Base-by-base conservation (phyloP, 1,284 basidiomycete species). In the Acaromyces ingoldii region DNA sequence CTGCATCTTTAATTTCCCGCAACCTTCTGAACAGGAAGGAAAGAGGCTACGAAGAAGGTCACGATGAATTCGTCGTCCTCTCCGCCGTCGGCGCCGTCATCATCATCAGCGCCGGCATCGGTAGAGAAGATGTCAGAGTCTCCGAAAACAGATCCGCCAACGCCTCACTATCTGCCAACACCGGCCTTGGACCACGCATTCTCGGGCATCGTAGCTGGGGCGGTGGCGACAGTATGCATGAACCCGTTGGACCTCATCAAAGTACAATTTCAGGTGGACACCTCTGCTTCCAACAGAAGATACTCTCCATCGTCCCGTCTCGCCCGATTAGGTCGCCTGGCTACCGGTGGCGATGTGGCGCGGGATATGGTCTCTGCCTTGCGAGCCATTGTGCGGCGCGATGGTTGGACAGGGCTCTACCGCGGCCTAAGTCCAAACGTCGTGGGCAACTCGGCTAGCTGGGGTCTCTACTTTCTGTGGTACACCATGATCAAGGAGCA, bases 391-490 rank as follows among this genome's bases (percentile, higher is more conserved):
- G 84, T 89, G 29, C 79, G 78, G 28, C 78, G 80, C 31, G 84
- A 90, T 58, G 92, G 93, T 6, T 87, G 84, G 84, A 81, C 78
- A 60, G 93, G 92, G 0, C 79, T 98, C 45, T 97, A 97, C 76
- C 83, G 93, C 55, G 93, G 93, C 10, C 79, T 98, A 25, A 83
- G 84, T 2, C 85, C 92, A 1, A 99, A 98, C 72, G 82, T 97
- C 39, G 88, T 89, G 0, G 93, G 95, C 17, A 97, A 97, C 67
- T 91, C 92, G n/a, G 85, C 87, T 5, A 92, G 89, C 66, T 98
- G 93, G 93, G 93, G 95, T 0, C 78, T 96, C 28, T 98, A 99
- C 77, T 98, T 98, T 78, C 82, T 96, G 58, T 95, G 95, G 93
- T 97, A 98, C 74, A 92, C 95, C 64, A 88, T 89, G 83, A 83